Evolutionary conservation across 805 yeast species (phyloP).

Genomic region (Barnettozyma sp.): DNA sequence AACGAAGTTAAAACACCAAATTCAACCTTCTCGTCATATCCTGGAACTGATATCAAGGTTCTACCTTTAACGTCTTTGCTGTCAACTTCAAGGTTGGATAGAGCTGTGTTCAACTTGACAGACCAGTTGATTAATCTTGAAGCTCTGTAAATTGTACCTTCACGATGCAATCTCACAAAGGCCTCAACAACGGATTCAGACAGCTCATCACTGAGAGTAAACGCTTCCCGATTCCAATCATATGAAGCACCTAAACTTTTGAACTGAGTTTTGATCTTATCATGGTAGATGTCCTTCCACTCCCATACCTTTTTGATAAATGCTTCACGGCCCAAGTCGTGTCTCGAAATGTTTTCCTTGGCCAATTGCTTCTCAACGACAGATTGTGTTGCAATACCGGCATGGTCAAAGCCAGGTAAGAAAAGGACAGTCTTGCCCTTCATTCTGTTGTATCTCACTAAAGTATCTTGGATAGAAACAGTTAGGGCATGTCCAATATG

Average conservation of each 20-base stretch:
- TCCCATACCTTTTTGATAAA: conserved; percentile 91
- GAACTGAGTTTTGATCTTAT: conserved; percentile 77
- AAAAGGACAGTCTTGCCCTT: conserved; percentile 89
- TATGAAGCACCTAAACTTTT: conserved; percentile 90
- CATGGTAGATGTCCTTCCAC: conserved; percentile 94
- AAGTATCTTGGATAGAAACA: conserved; percentile 87
- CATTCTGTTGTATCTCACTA: conserved; percentile 94
- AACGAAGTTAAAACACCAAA: conserved; percentile 96
- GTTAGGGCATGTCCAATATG: conserved; percentile 99
- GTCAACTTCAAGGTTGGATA: conserved; percentile 94
- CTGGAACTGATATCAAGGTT: conserved; percentile 79
- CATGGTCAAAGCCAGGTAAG: conserved; percentile 97
- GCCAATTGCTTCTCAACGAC: conserved; percentile 94
- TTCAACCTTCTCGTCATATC: conserved; percentile 83
- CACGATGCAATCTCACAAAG: conserved; percentile 85
- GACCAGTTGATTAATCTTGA: conserved; percentile 94
- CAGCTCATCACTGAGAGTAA: conserved; percentile 78
- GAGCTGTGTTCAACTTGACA: conserved; percentile 86
- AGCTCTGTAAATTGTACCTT: conserved; percentile 93
- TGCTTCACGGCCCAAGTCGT: conserved; percentile 89
- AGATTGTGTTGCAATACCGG: conserved; percentile 98
- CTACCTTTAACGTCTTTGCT: conserved; percentile 83
- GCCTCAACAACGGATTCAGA: conserved; percentile 83
- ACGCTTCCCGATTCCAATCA: conserved; percentile 93
- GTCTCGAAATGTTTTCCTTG: conserved; percentile 80